Conservation (phyloP, 352 stramenopile species). For the Phytopythium cucurbitacearum region DNA sequence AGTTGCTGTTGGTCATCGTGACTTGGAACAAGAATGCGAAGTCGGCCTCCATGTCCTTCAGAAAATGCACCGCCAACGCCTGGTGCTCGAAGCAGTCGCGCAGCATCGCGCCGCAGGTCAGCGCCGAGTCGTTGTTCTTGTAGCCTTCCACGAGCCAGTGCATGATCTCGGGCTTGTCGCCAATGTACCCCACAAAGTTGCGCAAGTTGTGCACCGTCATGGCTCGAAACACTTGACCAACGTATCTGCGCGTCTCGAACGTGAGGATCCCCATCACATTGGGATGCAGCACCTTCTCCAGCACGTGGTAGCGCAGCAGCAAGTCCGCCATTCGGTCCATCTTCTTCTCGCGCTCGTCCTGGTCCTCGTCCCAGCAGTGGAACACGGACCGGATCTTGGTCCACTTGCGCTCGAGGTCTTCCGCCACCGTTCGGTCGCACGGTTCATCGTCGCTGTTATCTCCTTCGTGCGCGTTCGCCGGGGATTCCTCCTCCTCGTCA, state of each 20-base stretch:
- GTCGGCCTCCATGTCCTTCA: constrained; percentile 51
- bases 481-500: constrained; percentile 23
- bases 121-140: constrained; percentile 58
- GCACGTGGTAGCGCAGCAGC: constrained; percentile 60
- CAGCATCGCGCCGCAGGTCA: constrained; percentile 79
- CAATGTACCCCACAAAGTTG: constrained; percentile 57
- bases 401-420: constrained; percentile 71
- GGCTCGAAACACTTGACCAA: constrained; percentile 69
- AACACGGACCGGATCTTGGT: constrained; percentile 71
- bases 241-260: constrained; percentile 83
- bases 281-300: constrained; percentile 70
- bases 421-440: constrained; percentile 58
- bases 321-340: constrained; percentile 79
- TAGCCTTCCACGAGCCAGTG: constrained; percentile 73
- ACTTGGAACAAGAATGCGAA: constrained; percentile 69
- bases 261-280: constrained; percentile 68
- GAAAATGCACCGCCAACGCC: constrained; percentile 51
- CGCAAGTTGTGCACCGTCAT: constrained; percentile 71
- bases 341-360: constrained; percentile 66
- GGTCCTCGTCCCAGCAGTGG: constrained; percentile 70
- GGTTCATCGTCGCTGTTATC: constrained; percentile 61
- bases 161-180: constrained; percentile 62
- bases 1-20: constrained; percentile 75
- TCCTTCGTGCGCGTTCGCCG: constrained; percentile 24
- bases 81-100: constrained; percentile 76